Percentiles rank a stretch among this genome's conserved stretches.
These are phyloP conservation scores for Phalaenopsis equestris DNA, from an alignment of 106 monocot species.

Conservation along the genomic window DNA sequence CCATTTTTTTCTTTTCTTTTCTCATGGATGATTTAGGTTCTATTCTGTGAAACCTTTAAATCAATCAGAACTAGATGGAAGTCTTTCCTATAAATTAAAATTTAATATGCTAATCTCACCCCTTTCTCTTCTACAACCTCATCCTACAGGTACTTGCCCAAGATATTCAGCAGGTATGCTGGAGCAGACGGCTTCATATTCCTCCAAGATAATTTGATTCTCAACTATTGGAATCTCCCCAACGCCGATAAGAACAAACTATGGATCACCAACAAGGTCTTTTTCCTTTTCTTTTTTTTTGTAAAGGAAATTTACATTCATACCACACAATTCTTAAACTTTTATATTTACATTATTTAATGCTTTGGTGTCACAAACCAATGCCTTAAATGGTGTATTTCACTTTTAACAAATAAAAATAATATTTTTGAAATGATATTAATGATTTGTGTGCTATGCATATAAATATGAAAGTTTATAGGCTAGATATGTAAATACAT, in stretches of 20 bases:
- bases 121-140: background rate
- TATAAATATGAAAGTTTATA: no score
- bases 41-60: background rate
- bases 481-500: no score
- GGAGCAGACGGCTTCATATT: constrained; percentile 92
- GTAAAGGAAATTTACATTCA: no score
- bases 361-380: no score
- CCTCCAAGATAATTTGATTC: constrained; percentile 85
- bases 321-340: no score
- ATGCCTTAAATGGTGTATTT: no score
- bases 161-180: constrained; percentile 53
- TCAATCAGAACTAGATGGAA: background rate
- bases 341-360: no score
- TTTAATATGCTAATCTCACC: background rate
- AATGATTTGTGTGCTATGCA: no score
- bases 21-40: no score
- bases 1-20: no score
- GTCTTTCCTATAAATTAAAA: background rate
- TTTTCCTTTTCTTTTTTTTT: background rate
- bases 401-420: no score
- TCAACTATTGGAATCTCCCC: constrained; percentile 95
- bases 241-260: constrained; percentile 82
- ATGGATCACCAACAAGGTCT: constrained; percentile 93
- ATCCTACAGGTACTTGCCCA: constrained; percentile 58
- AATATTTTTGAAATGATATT: no score